These are phyloP conservation scores for Monilinia laxa DNA, from an alignment of 2,329 filamentous ascomycete species.

Conservation along the genomic window DNA sequence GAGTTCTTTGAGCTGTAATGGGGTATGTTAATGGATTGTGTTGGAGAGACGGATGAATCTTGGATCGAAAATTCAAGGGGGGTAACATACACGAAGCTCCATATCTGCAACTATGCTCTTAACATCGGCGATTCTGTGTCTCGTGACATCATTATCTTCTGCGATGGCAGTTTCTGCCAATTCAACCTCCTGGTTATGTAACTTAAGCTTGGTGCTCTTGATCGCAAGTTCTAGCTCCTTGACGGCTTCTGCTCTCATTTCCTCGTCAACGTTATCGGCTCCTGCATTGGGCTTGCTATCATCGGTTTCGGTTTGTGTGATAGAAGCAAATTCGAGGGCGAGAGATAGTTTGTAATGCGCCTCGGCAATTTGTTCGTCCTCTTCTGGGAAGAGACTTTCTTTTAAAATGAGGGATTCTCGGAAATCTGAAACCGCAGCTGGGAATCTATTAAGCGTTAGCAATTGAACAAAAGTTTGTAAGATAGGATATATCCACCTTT, in stretches of 20 bases:
- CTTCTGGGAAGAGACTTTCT: constrained; percentile 72
- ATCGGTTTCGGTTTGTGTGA: constrained; percentile 58
- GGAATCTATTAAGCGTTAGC: constrained; percentile 56
- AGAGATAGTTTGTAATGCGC: constrained; percentile 96
- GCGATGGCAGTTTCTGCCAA: constrained; percentile 61
- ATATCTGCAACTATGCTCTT: constrained; percentile 78
- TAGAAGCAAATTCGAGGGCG: constrained; percentile 88
- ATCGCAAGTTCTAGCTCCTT: constrained; percentile 73
- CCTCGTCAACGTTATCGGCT: constrained; percentile 57
- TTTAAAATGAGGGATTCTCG: constrained; percentile 76
- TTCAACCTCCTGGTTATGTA: constrained; percentile 67
- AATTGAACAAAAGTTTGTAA: neutral
- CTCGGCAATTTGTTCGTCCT: constrained; percentile 85
- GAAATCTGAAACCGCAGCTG: constrained; percentile 81
- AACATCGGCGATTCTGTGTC: constrained; percentile 66
- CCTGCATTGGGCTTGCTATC: constrained; percentile 49
- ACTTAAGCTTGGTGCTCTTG: constrained; percentile 67
- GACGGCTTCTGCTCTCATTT: constrained; percentile 68
- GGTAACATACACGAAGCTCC: constrained; percentile 45
- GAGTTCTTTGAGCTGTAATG: constrained; percentile 64
- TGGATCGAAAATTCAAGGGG: neutral
- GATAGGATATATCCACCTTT: constrained; percentile 54
- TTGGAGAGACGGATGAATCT: constrained; percentile 1
- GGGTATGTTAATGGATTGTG: constrained; percentile 24
- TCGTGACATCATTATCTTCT: constrained; percentile 64